Base-by-base conservation (phyloP, 768 basidiomycete genomes). In the Termitomyces titanicus region DNA sequence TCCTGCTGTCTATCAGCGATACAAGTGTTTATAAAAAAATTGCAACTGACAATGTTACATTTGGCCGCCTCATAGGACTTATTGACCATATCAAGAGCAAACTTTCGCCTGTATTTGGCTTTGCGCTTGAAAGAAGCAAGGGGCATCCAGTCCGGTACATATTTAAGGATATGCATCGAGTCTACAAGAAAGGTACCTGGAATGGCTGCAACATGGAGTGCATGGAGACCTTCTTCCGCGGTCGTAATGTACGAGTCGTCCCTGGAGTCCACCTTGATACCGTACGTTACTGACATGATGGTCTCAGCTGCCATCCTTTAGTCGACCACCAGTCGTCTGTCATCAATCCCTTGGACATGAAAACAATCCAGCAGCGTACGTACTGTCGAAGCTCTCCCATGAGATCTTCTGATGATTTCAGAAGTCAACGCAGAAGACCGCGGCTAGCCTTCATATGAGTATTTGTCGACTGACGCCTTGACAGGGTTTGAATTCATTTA, bases 121-220 rank as follows among this genome's bases (percentile, higher is more conserved):
- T 64, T 60, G 1, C 56, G 60, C 55, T 73, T 68, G 63, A 77
- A 77, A 12, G 61, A 69, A 0, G 67, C 67, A 1, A 71, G 68
- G 22, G 75, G 74, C 39, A 75, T 56, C 68, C 71, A 75, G 5
- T 54, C 60, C 2, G 74, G 75, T 1, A 75, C 46, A 34, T 74
- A 62, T 51, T 68, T 68, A 13, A 77, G 57, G n/a, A 65, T 37
- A 8, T 65, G 66, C 17, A 68, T 42, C 0, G 62, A 53, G 38
- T 78, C 73, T 42, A 72, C 72, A 4, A 75, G 62, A 55, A 65
- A 76, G 0, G 69, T 47, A 3, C 68, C 70, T 13, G 67, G 61
- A 33, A 64, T 64, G 3, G 55, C 64, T 7, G 71, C 63, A 13
- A 61, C 66, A 6, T 65, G 56, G 24, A 75, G 54, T 0, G 64